Percentiles rank a stretch among this genome's conserved stretches.
Conservation (phyloP, 495 filamentous ascomycete genomes). For the Aspergillus egyptiacus region DNA sequence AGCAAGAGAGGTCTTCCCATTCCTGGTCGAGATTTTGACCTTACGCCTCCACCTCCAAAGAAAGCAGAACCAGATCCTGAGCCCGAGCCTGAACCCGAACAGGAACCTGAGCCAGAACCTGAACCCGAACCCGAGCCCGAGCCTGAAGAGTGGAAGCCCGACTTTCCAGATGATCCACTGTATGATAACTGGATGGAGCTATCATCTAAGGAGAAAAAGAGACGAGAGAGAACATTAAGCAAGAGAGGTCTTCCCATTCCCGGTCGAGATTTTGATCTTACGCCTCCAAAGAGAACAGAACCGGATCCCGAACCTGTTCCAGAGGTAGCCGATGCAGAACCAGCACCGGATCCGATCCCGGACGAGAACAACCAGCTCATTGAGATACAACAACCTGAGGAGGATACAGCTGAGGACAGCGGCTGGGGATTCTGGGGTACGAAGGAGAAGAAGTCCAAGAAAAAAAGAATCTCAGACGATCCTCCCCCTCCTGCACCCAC, state of each 20-base stretch:
- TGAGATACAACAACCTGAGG: slow-evolving; percentile 21
- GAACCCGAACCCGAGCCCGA: slow-evolving; percentile 29
- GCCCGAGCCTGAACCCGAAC: slow-evolving; percentile 25
- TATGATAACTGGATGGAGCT: slow-evolving; percentile 34
- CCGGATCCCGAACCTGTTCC: slow-evolving; percentile 16
- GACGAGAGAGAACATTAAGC: slow-evolving; percentile 30
- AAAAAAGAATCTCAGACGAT: slow-evolving; percentile 32
- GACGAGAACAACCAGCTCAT: slow-evolving; percentile 14
- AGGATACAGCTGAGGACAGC: slow-evolving; percentile 26
- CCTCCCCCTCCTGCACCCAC: slow-evolving; percentile 48
- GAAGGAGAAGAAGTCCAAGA: slow-evolving; percentile 44
- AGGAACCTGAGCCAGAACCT: slow-evolving; percentile 24
- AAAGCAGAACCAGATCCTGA: slow-evolving; percentile 21
- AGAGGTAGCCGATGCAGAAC: slow-evolving; percentile 5
- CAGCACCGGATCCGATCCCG: slow-evolving; percentile 15
- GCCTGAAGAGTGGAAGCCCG: slow-evolving; percentile 22
- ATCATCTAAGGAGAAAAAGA: slow-evolving; percentile 37
- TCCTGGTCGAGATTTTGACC: slow-evolving; percentile 32
- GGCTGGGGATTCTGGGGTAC: slow-evolving; percentile 34
- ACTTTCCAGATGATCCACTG: slow-evolving; percentile 30
- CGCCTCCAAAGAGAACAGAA: slow-evolving; percentile 16
- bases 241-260: slow-evolving; percentile 34
- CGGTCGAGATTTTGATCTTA: slow-evolving; percentile 31
- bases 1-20: slow-evolving; percentile 31
- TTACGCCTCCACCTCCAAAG: slow-evolving; percentile 21